phyloP scores from a whole-genome alignment of 2,329 filamentous ascomycete genomes.

The Botrytis porri region DNA sequence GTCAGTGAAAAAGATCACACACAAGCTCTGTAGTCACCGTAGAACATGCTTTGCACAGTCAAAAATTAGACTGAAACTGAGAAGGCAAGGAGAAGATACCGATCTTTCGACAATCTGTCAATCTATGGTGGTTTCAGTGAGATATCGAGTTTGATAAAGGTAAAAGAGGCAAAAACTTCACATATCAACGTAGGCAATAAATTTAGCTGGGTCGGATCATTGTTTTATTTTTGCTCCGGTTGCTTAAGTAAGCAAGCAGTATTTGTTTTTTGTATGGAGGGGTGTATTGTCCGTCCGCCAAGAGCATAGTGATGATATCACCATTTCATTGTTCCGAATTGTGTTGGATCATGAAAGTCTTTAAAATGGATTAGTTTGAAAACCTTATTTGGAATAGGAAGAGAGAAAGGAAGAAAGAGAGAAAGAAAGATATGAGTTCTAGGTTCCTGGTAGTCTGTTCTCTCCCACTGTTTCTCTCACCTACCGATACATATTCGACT shows the following conservation, averaged over 20 bases:
- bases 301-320: neutral
- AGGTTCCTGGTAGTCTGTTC: too few relatives aligned
- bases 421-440: neutral
- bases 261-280: neutral
- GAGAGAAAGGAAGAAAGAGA: too few relatives aligned
- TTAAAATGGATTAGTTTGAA: neutral
- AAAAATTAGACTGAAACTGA: neutral
- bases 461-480: neutral
- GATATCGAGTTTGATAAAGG: neutral
- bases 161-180: slow-evolving; percentile 17
- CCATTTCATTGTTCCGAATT: neutral
- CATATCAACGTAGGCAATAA: neutral
- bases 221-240: slow-evolving; percentile 16
- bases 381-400: neutral
- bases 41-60: slow-evolving; percentile 29
- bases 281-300: slow-evolving; percentile 1
- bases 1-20: neutral
- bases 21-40: slow-evolving; percentile 21
- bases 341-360: neutral
- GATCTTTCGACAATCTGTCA: neutral
- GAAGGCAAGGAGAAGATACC: neutral
- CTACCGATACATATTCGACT: neutral
- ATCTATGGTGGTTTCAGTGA: neutral
- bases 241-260: slow-evolving; percentile 13
- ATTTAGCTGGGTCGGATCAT: slow-evolving; percentile 14